Percentiles rank a stretch among this genome's conserved stretches.
Evolutionary conservation across 192 early-diverging fungal species (phyloP).

Genomic region (Paraglomus brasilianum): DNA sequence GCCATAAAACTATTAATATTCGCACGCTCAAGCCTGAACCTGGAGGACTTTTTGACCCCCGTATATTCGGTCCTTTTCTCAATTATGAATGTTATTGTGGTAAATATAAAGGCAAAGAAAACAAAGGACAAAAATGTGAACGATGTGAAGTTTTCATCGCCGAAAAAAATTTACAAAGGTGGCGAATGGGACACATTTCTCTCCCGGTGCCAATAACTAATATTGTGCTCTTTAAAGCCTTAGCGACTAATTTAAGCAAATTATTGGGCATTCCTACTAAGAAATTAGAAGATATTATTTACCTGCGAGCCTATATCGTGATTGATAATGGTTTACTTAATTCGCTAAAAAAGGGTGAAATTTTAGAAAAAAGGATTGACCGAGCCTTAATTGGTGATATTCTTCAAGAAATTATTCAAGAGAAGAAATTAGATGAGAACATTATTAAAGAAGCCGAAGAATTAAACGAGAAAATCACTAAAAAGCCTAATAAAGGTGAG

Average conservation of each 20-base stretch:
- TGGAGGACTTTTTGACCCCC: constrained; percentile 17
- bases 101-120: constrained; percentile 26
- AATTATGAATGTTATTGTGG: constrained; percentile 25
- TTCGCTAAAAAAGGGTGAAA: constrained; percentile 3
- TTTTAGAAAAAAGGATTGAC: constrained; percentile 17
- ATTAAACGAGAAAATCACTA: not conserved
- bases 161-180: constrained; percentile 22
- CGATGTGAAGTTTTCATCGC: constrained; percentile 14
- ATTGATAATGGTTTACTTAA: constrained; percentile 23
- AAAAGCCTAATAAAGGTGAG: too few relatives aligned
- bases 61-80: constrained; percentile 15
- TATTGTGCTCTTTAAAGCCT: constrained; percentile 4
- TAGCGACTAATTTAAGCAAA: constrained; percentile 16
- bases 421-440: not conserved
- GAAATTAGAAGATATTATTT: constrained; percentile 23
- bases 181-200: constrained; percentile 20
- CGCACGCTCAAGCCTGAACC: not conserved
- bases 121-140: constrained; percentile 21
- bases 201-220: not conserved
- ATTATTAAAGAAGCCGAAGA: constrained; percentile 2
- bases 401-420: constrained; percentile 16
- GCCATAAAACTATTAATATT: not conserved
- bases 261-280: constrained; percentile 3
- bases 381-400: not conserved
- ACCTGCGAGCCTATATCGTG: not conserved